Conservation (phyloP, 2,329 filamentous ascomycete genomes). For the Pseudogymnoascus sp. region DNA sequence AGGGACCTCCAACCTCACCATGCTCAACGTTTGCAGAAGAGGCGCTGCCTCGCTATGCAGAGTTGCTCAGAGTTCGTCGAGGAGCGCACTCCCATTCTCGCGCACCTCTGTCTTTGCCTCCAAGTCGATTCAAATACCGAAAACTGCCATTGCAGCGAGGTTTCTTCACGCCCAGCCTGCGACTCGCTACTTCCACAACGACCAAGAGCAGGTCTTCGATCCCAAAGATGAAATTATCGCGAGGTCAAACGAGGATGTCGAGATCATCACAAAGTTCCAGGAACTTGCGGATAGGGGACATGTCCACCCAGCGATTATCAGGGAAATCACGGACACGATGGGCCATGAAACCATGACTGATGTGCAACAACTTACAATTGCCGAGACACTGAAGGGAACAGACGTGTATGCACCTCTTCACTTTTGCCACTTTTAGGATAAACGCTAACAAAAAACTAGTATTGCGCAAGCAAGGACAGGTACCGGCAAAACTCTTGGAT, state of each 20-base stretch:
- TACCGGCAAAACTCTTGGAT: constrained; percentile 93
- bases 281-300: constrained; percentile 27
- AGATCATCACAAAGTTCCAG: constrained; percentile 27
- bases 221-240: background rate
- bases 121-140: constrained; percentile 21
- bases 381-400: constrained; percentile 62
- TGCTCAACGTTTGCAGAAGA: constrained; percentile 31
- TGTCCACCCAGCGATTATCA: constrained; percentile 29
- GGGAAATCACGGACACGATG: constrained; percentile 64
- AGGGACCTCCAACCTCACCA: constrained; percentile 17
- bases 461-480: constrained; percentile 94
- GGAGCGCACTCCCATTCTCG: constrained; percentile 20
- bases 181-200: constrained; percentile 25
- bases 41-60: constrained; percentile 29
- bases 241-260: constrained; percentile 13
- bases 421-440: constrained; percentile 6
- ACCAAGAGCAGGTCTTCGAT: background rate
- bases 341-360: constrained; percentile 80
- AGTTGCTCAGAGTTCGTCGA: constrained; percentile 21
- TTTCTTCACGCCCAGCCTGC: constrained; percentile 14
- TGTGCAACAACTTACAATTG: constrained; percentile 80
- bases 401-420: constrained; percentile 29
- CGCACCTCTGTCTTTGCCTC: constrained; percentile 25
- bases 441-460: constrained; percentile 38
- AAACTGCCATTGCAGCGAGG: constrained; percentile 14